These are phyloP conservation scores for Lepiota venenata DNA, from an alignment of 768 basidiomycete species.

Conservation along the genomic window DNA sequence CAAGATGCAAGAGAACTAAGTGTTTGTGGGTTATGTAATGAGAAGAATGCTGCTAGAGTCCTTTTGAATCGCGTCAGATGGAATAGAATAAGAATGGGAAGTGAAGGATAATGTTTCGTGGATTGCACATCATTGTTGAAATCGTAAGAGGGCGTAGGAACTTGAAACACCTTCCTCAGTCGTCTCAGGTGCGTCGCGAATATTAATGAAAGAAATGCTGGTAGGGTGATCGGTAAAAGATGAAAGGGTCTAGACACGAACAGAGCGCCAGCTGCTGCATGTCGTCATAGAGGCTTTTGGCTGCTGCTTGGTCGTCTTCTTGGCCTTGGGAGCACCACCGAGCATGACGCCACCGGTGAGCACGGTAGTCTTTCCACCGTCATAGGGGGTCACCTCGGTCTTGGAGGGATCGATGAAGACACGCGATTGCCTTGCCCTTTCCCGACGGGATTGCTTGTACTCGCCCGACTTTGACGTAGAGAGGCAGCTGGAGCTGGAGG, in stretches of 20 bases:
- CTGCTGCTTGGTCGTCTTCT: constrained; percentile 20
- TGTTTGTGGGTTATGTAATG: constrained; percentile 9
- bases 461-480: constrained; percentile 30
- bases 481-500: constrained; percentile 45
- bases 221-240: constrained; percentile 4
- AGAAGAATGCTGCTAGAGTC: constrained; percentile 11
- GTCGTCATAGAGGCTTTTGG: constrained; percentile 26
- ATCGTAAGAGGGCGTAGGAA: constrained; percentile 13
- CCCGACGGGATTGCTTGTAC: constrained; percentile 60
- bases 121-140: constrained; percentile 6
- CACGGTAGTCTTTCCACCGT: constrained; percentile 86
- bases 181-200: constrained; percentile 17
- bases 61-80: constrained; percentile 13
- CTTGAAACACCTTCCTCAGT: constrained; percentile 21
- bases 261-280: constrained; percentile 54
- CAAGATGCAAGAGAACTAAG: constrained; percentile 9
- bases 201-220: constrained; percentile 13
- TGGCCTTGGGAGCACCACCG: constrained; percentile 43
- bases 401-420: constrained; percentile 74
- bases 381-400: constrained; percentile 80
- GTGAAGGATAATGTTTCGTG: constrained; percentile 21
- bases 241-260: constrained; percentile 38
- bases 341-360: constrained; percentile 89
- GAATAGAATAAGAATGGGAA: constrained; percentile 13
- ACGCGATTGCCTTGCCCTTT: constrained; percentile 62